Base-by-base conservation (phyloP, 768 basidiomycete genomes). In the Boletus fagicola region DNA sequence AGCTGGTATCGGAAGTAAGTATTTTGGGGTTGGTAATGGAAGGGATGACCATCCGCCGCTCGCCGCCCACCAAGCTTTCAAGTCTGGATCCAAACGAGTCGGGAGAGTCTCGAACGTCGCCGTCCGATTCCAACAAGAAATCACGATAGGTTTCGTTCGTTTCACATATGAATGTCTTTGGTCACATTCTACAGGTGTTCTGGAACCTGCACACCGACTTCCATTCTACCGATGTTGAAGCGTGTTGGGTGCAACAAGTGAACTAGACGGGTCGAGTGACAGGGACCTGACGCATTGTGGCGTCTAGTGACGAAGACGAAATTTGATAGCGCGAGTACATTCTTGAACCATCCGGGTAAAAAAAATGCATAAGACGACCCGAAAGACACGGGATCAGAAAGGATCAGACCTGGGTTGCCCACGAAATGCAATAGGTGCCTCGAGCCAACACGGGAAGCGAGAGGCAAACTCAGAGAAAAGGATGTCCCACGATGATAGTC, bases 321-420 rank as follows among this genome's bases (percentile, higher is more conserved):
- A 47, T 28, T 53, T 33, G 51, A 49, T 33, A n/a, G 43, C 48
- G 39, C 49, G 26, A 45, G 26, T 28, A 36, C 24, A 43, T 33
- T 16, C 31, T 30, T 22, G 47, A 26, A 50, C 45, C 12, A 42
- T 16, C 38, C 36, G 20, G 42, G 13, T 22, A 15, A 26, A 36
- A 15, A 26, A 36, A 18, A 31, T 11, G 49, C n/a, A 45, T 22
- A 20, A 44, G n/a, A 55, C 24, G 4, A 33, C 16, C 4, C 8
- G 16, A n/a, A 20, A 54, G 46, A 30, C n/a, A 22, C 20, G 43
- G 16, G n/a, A 48, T 39, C 40, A 31, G n/a, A 38, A 35, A 38
- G 35, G 48, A 55, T 57, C 44, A 52, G 24, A 52, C 47, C 30
- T 35, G 33, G 30, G 38, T 45, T 49, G 53, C 30, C 43, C 42